Percentiles rank a stretch among this genome's conserved stretches.
Evolutionary conservation across 345 rosid species (phyloP).

Genomic region (Eucalyptus cloeziana): DNA sequence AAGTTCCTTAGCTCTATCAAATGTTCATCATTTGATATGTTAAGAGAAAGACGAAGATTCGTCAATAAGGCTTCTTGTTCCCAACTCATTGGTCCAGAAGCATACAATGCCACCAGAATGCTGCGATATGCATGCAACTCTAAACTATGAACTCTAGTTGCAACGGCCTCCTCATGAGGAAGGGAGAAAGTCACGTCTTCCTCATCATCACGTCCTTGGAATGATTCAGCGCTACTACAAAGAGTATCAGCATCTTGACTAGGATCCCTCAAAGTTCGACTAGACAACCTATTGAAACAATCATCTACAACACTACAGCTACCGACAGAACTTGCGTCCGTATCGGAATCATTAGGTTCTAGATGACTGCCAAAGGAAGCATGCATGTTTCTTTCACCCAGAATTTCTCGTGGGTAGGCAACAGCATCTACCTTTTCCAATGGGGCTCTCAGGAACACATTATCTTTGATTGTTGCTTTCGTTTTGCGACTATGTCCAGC

Average conservation of each 20-base stretch:
- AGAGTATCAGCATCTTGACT: conserved; percentile 13
- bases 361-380: conserved; percentile 6
- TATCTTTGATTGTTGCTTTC: conserved; percentile 17
- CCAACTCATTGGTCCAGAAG: conserved; percentile 69
- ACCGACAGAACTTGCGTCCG: conserved; percentile 54
- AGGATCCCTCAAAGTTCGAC: conserved; percentile 14
- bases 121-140: conserved; percentile 50
- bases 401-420: conserved; percentile 19
- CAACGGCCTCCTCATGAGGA: conserved; percentile 23
- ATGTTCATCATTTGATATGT: conserved; percentile 77
- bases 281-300: conserved; percentile 5
- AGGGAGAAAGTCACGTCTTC: conserved; percentile 6
- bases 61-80: conserved; percentile 71
- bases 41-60: conserved; percentile 56
- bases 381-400: conserved; percentile 16
- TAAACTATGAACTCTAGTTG: conserved; percentile 39
- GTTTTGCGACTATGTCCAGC: conserved; percentile 8
- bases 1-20: conserved; percentile 61
- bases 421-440: conserved; percentile 14
- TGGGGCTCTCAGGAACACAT: conserved; percentile 1
- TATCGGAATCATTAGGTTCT: conserved; percentile 20
- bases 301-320: conserved; percentile 39
- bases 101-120: conserved; percentile 40
- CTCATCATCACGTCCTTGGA: conserved; percentile 11
- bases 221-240: conserved; percentile 42